These are phyloP conservation scores for Ascochyta fabae DNA, from an alignment of 2,329 filamentous ascomycete genomes.

Conservation along the genomic window DNA sequence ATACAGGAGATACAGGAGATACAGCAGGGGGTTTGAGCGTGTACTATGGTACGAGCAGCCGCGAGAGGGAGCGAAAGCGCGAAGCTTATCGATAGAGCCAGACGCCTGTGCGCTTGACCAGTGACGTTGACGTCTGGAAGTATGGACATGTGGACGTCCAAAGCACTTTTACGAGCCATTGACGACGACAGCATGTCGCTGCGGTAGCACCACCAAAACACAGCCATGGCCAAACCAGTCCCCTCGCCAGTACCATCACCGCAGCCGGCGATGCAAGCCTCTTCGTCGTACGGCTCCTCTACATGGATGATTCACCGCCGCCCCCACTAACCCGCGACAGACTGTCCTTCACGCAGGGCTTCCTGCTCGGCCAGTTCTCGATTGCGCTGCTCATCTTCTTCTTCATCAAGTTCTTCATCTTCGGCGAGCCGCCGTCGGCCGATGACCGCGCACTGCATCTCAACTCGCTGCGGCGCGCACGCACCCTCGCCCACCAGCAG, in stretches of 20 bases:
- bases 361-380: conserved; percentile 90
- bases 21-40: neutral
- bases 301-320: conserved; percentile 3
- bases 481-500: conserved; percentile 71
- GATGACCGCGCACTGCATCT: conserved; percentile 79
- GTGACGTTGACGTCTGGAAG: conserved; percentile 4
- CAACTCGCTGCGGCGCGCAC: conserved; percentile 74
- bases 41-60: neutral
- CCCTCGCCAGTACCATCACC: conserved; percentile 18
- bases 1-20: no score
- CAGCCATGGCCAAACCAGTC: conserved; percentile 24
- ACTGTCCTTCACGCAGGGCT: conserved; percentile 89
- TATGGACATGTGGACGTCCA: neutral
- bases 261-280: conserved; percentile 25
- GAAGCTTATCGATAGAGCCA: neutral
- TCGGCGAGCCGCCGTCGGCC: conserved; percentile 86
- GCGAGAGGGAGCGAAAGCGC: neutral
- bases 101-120: neutral
- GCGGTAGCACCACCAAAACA: conserved; percentile 2
- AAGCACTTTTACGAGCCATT: neutral
- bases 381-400: conserved; percentile 88
- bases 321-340: conserved; percentile 54
- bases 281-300: conserved; percentile 22
- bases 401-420: conserved; percentile 99
- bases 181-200: neutral